Evolutionary conservation across 2,329 filamentous ascomycete species (phyloP), one percentile per base, ranked within the genome.

Genomic region (Penicillium glabrum): DNA sequence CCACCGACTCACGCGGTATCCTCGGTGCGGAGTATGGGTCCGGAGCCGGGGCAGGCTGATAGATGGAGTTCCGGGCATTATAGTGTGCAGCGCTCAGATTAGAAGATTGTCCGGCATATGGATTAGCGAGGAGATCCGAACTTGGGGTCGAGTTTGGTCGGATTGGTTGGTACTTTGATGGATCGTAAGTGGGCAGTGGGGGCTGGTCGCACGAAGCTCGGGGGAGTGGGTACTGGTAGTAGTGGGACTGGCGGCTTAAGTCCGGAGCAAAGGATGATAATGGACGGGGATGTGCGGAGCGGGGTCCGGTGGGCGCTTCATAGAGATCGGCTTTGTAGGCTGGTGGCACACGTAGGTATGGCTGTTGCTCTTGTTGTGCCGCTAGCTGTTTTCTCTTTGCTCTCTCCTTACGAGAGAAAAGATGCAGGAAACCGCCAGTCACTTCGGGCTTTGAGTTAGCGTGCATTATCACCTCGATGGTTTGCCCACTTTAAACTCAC

Each of bases 141-240:
- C 31, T 56, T 10, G 58, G 47, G n/a, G 52, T 60, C 7, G 61
- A 61, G 0, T 51, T 59, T 13, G 62, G 60, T 14, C 57, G 55
- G 16, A 62, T 57, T 16, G 65, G 61, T 37, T 64, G 62, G 51
- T 74, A 75, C 37, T 61, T 64, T 16, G 72, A 74, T 1, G 72
- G 72, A 46, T 75, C 69, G 55, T 75, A 75, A 23, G 65, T 61
- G 26, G 72, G 68, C 14, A 73, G 51, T 46, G 69, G 70, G 5
- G 70, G 68, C n/a, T 66, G 66, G 24, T 64, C 61, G 39, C 61
- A 51, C 13, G 64, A 67, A 27, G 59, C 41, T 51, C 60, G 64
- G 39, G 49, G 58, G 46, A 48, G 56, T 47, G 57, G 59, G 35
- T 58, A 41, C 10, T 51, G 41, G 24, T 47, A 21, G 5, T 27